Percentiles rank a stretch among this genome's conserved stretches.
Evolutionary conservation across 2,329 filamentous ascomycete species (phyloP).

Genomic region (Chrysoporthe puriensis): DNA sequence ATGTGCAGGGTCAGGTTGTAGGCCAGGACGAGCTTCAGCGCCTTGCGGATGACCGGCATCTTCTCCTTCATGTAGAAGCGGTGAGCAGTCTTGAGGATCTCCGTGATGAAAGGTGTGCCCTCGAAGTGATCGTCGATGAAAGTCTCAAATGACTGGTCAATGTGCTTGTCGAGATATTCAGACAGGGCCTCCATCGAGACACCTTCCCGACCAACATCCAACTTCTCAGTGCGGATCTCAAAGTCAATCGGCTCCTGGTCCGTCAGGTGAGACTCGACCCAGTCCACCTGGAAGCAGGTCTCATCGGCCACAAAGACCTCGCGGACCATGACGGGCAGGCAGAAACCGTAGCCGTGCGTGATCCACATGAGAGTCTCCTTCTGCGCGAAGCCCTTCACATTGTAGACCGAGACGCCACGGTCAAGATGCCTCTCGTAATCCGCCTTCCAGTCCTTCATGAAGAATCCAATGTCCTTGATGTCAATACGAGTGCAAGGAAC

Average conservation of each 20-base stretch:
- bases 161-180: conserved; percentile 93
- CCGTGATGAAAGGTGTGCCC: conserved; percentile 90
- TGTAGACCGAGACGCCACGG: conserved; percentile 86
- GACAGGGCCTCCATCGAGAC: conserved; percentile 80
- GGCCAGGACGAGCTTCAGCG: conserved; percentile 89
- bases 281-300: conserved; percentile 90
- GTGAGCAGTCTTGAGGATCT: conserved; percentile 95
- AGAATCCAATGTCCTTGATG: conserved; percentile 97
- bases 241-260: conserved; percentile 77
- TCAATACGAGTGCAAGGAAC: conserved; percentile 97
- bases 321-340: conserved; percentile 88
- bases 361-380: conserved; percentile 81
- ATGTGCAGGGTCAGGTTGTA: conserved; percentile 96
- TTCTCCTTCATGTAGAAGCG: conserved; percentile 90
- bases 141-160: conserved; percentile 87
- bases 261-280: conserved; percentile 77
- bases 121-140: conserved; percentile 97
- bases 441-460: conserved; percentile 99
- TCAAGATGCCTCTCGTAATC: conserved; percentile 92
- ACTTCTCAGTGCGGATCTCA: conserved; percentile 83
- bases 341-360: conserved; percentile 94
- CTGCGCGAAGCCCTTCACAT: conserved; percentile 82
- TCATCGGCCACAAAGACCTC: conserved; percentile 93
- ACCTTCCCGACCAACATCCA: conserved; percentile 88
- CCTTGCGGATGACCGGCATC: conserved; percentile 89